Conservation (phyloP, 164 flowering plant species). For the Berberis thunbergii region DNA sequence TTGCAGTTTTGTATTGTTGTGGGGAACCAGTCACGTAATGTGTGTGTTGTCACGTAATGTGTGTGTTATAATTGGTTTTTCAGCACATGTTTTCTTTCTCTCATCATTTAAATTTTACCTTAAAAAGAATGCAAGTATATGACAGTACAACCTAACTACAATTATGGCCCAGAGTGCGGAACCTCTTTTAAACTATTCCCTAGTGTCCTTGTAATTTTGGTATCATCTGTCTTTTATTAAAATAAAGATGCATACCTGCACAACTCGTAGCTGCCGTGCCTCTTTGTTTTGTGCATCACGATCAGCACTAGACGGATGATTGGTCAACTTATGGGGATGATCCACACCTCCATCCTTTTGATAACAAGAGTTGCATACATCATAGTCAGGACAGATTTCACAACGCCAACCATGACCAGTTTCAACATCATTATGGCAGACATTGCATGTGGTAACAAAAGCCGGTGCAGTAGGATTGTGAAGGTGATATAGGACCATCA, state of each 20-base stretch:
- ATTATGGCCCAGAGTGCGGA: neutral
- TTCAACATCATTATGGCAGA: constrained; percentile 82
- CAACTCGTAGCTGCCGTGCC: constrained; percentile 80
- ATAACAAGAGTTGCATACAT: constrained; percentile 83
- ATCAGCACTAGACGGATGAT: constrained; percentile 75
- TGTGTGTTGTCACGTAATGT: no score
- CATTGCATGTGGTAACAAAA: constrained; percentile 83
- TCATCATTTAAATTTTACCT: no score
- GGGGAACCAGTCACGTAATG: no score
- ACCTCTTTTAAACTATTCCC: neutral
- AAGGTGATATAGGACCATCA: constrained; percentile 99
- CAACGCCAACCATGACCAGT: constrained; percentile 99
- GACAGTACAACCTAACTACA: neutral
- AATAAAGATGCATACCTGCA: constrained; percentile 49
- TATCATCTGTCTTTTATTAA: neutral
- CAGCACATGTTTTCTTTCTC: no score
- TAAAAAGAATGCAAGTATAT: no score
- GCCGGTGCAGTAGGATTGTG: constrained; percentile 99
- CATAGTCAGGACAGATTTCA: constrained; percentile 94
- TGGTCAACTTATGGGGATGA: constrained; percentile 93
- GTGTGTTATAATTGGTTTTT: no score
- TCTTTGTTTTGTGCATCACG: constrained; percentile 93
- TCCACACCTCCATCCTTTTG: constrained; percentile 72
- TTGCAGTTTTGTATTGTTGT: no score
- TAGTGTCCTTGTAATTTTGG: no score